Conservation (phyloP, 805 yeast genomes). For the Alloascoidea hylecoeti region DNA sequence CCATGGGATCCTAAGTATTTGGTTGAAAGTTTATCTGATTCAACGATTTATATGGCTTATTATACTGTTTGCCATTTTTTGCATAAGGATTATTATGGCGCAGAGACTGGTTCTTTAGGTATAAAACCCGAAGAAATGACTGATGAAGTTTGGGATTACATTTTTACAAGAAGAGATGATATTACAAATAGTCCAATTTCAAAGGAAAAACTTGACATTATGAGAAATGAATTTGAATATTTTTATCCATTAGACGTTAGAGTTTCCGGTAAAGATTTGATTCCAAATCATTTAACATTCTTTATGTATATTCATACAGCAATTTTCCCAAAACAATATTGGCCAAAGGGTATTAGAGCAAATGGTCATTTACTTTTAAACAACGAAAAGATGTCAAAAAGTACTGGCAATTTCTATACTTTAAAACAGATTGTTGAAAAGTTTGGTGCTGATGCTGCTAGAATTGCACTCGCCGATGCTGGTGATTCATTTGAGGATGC, state of each 20-base stretch:
- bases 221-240: constrained; percentile 92
- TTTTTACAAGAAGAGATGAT: constrained; percentile 60
- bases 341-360: constrained; percentile 92
- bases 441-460: constrained; percentile 94
- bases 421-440: constrained; percentile 71
- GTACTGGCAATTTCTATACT: constrained; percentile 95
- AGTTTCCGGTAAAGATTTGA: constrained; percentile 90
- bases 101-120: constrained; percentile 53
- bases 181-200: constrained; percentile 44
- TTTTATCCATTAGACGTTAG: constrained; percentile 92
- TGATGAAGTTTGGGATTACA: constrained; percentile 84
- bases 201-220: constrained; percentile 41
- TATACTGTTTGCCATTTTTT: constrained; percentile 81
- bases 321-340: constrained; percentile 73
- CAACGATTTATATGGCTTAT: constrained; percentile 90
- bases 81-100: constrained; percentile 80
- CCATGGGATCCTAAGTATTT: constrained; percentile 96
- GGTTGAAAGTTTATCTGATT: constrained; percentile 91
- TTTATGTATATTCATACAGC: constrained; percentile 90
- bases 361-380: constrained; percentile 93
- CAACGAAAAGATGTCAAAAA: constrained; percentile 95
- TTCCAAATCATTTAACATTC: constrained; percentile 95
- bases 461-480: constrained; percentile 96
- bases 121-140: constrained; percentile 79
- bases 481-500: constrained; percentile 98